Base-by-base conservation (phyloP, 2,329 filamentous ascomycete genomes). In the Sphaerostilbella broomeana region DNA sequence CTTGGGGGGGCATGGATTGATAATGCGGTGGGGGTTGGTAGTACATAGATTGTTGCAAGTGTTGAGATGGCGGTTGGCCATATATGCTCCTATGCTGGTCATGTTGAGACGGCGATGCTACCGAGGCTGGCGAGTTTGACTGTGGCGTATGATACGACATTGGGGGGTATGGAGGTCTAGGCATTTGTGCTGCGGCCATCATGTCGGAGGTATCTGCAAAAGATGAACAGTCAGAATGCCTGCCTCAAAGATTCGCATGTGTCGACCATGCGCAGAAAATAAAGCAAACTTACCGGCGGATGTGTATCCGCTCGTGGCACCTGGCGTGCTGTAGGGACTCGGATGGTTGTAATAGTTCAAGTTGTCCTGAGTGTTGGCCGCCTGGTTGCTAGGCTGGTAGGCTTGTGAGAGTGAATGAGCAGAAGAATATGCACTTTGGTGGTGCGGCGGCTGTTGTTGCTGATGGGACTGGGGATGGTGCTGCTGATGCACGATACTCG, bases 131-230 rank as follows among this genome's bases (percentile, higher is more conserved):
- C 40, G 90, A 95, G 64, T 90, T 94, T 41, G 89, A 94, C 67
- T 95, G 89, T 40, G 89, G 88, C 13, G 89, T 94, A 63, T 95
- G 86, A 61, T 95, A 95, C 21, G 73, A 74, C 59, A 95, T 94
- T 45, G 87, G 86, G 52, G 89, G 89, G 60, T 94, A 95, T 32
- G 81, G 76, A 52, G 81, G 78, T 62, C 82, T 78, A 63, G 86
- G 84, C 85, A 79, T 74, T 58, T 70, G 66, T 47, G 67, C 68
- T 54, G 76, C 72, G 65, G 81, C 82, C 73, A 77, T 82, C 70
- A 81, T 81, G 50, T 79, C 76, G 65, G 71, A 70, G 45, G 71
- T 75, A 57, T 78, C 75, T 77, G 46, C 18, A 42, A 13, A 24
- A n/a, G n/a, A n/a, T n/a, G n/a, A 39, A 39, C 35, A 5, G 13